Conservation (phyloP, 805 yeast genomes). For the Monosporozyma unispora region DNA sequence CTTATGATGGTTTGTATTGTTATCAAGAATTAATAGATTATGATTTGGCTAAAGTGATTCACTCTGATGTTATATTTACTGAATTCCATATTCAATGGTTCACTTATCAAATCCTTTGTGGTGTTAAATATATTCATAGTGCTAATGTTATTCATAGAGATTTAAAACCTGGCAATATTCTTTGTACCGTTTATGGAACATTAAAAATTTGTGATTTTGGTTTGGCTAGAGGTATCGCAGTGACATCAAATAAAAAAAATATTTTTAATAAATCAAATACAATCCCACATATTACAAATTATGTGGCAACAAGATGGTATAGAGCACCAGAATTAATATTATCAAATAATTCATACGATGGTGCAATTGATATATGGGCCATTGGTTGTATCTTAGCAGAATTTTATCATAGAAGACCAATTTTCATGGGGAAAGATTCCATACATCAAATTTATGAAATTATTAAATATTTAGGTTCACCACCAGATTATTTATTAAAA, state of each 20-base stretch:
- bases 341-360: conserved; percentile 48
- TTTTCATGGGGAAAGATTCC: conserved; percentile 69
- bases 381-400: conserved; percentile 87
- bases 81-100: conserved; percentile 74
- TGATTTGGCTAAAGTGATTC: conserved; percentile 75
- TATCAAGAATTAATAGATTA: conserved; percentile 78
- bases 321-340: conserved; percentile 86
- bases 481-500: conserved; percentile 39
- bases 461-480: conserved; percentile 61
- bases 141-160: conserved; percentile 92
- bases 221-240: conserved; percentile 70
- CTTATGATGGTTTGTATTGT: conserved; percentile 82
- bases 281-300: conserved; percentile 52
- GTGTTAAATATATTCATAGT: conserved; percentile 79
- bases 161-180: conserved; percentile 82
- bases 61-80: conserved; percentile 67
- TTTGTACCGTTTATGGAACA: conserved; percentile 63
- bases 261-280: not conserved
- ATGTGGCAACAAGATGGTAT: conserved; percentile 94
- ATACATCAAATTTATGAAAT: conserved; percentile 65
- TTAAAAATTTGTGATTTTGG: conserved; percentile 93
- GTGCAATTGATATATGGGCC: conserved; percentile 86
- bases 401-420: conserved; percentile 67
- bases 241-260: conserved; percentile 2
- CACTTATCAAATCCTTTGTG: conserved; percentile 75